Percentiles rank a stretch among this genome's conserved stretches.
Conservation (phyloP, 169 alveolate species). For the Pseudocohnilembus persalinus region DNA sequence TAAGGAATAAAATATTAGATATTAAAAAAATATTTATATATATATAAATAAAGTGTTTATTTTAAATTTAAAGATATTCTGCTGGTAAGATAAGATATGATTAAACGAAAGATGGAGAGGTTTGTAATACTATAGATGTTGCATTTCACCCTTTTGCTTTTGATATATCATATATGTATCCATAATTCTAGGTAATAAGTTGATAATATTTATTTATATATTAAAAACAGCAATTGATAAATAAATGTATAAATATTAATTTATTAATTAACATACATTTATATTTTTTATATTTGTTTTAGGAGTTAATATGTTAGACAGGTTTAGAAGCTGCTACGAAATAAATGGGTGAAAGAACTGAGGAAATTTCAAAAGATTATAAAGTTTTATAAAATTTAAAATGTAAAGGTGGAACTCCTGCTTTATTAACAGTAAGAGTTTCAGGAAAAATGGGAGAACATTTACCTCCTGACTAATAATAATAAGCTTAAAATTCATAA, state of each 20-base stretch:
- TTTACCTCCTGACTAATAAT: slow-evolving; percentile 6
- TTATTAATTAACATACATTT: too few relatives aligned
- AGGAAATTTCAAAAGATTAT: slow-evolving; percentile 60
- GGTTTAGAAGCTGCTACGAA: slow-evolving; percentile 69
- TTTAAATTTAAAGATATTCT: too few relatives aligned
- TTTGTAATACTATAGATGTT: slow-evolving; percentile 67
- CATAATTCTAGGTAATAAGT: slow-evolving; percentile 40
- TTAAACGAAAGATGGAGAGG: slow-evolving; percentile 42
- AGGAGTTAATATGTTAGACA: slow-evolving; percentile 56
- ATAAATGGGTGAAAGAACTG: slow-evolving; percentile 61
- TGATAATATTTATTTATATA: too few relatives aligned
- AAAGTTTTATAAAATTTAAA: slow-evolving; percentile 59
- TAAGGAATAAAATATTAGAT: too few relatives aligned
- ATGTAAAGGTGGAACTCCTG: slow-evolving; percentile 76
- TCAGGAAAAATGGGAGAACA: slow-evolving; percentile 16
- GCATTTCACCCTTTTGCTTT: slow-evolving; percentile 62
- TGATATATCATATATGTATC: slow-evolving; percentile 10
- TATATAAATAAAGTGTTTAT: too few relatives aligned
- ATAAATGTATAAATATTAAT: background rate
- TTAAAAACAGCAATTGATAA: background rate
- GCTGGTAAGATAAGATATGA: slow-evolving; percentile 69
- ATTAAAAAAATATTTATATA: too few relatives aligned
- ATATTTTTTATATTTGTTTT: too few relatives aligned
- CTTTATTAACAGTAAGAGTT: slow-evolving; percentile 50
- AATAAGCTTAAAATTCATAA: too few relatives aligned